Conservation (phyloP, 2,329 filamentous ascomycete genomes). For the Xylaria sp. region DNA sequence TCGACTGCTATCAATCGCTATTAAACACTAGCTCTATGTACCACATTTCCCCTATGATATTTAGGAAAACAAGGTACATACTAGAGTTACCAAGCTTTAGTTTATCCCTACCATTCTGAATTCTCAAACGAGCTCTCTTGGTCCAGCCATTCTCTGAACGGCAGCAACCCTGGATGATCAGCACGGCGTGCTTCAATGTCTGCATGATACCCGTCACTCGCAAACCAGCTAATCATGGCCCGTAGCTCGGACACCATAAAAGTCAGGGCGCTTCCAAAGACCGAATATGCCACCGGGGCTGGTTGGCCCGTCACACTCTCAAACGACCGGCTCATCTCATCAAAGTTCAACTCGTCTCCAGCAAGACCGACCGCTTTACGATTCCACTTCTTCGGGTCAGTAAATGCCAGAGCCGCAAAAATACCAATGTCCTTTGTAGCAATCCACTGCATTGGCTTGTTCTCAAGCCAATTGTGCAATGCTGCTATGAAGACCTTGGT, state of each 20-base stretch:
- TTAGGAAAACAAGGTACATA: neutral
- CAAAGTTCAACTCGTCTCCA: slow-evolving; percentile 56
- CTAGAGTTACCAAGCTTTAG: neutral
- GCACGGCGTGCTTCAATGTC: slow-evolving; percentile 45
- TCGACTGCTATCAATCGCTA: neutral
- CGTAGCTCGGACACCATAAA: slow-evolving; percentile 47
- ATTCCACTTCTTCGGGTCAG: slow-evolving; percentile 51
- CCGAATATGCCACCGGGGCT: slow-evolving; percentile 44
- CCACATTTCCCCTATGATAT: neutral
- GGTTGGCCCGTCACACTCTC: slow-evolving; percentile 45
- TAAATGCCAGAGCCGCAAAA: slow-evolving; percentile 57
- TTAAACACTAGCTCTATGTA: neutral
- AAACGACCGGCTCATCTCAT: slow-evolving; percentile 46
- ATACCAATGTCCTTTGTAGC: slow-evolving; percentile 57
- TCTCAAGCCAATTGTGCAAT: slow-evolving; percentile 47
- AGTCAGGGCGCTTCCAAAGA: slow-evolving; percentile 48
- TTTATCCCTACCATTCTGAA: slow-evolving; percentile 4
- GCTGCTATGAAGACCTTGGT: slow-evolving; percentile 53
- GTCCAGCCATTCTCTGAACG: slow-evolving; percentile 49
- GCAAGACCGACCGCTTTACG: slow-evolving; percentile 54
- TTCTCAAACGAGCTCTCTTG: slow-evolving; percentile 46
- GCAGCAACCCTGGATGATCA: slow-evolving; percentile 49
- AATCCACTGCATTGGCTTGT: slow-evolving; percentile 55
- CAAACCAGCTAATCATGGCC: slow-evolving; percentile 52
- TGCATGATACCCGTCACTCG: slow-evolving; percentile 49